Evolutionary conservation across 2,329 filamentous ascomycete species (phyloP).

Genomic region (Penicillium hordei): DNA sequence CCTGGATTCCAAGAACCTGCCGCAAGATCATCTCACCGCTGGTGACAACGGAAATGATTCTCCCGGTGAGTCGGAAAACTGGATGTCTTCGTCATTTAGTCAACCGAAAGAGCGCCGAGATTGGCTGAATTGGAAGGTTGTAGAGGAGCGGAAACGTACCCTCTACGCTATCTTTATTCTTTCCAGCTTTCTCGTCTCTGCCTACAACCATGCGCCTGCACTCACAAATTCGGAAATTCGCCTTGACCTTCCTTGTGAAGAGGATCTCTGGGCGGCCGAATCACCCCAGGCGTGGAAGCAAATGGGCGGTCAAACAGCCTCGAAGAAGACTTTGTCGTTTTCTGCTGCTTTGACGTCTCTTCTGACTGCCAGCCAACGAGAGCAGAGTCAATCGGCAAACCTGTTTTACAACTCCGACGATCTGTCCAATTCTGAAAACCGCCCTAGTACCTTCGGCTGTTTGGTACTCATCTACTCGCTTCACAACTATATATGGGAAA

Average conservation of each 20-base stretch:
- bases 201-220: slow-evolving; percentile 88
- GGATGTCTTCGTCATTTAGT: slow-evolving; percentile 38
- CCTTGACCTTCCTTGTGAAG: slow-evolving; percentile 86
- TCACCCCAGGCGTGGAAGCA: slow-evolving; percentile 77
- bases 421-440: slow-evolving; percentile 61
- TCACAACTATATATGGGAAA: slow-evolving; percentile 99
- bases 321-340: slow-evolving; percentile 73
- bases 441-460: slow-evolving; percentile 88
- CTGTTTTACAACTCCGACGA: slow-evolving; percentile 54
- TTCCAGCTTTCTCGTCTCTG: slow-evolving; percentile 85
- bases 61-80: slow-evolving; percentile 43
- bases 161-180: slow-evolving; percentile 88
- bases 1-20: slow-evolving; percentile 39
- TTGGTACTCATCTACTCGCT: slow-evolving; percentile 88
- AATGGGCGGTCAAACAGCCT: slow-evolving; percentile 70
- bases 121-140: slow-evolving; percentile 85
- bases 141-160: slow-evolving; percentile 89
- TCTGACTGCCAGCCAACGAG: slow-evolving; percentile 71
- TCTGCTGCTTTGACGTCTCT: slow-evolving; percentile 78
- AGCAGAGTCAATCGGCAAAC: slow-evolving; percentile 43
- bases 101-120: slow-evolving; percentile 50
- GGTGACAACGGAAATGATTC: slow-evolving; percentile 56
- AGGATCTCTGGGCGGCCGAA: slow-evolving; percentile 84
- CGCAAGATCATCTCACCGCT: slow-evolving; percentile 47
- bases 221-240: slow-evolving; percentile 92